Conservation (phyloP, 2,329 filamentous ascomycete species). For the Fusarium phyllophilum region DNA sequence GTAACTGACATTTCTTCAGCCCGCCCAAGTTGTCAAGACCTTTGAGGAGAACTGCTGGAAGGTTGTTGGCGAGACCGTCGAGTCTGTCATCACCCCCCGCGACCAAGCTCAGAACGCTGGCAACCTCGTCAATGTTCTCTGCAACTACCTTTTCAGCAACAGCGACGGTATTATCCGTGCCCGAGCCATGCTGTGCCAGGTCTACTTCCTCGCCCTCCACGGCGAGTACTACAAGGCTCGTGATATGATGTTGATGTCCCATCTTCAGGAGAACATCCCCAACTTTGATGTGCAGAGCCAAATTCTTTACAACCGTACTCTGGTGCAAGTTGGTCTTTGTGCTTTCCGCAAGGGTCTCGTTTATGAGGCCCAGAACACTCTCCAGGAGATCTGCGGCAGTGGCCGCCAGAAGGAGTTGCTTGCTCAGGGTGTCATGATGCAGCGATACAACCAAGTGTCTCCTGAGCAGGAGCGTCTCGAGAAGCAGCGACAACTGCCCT, state of each 20-base stretch:
- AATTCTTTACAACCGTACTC: conserved; percentile 97
- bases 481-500: conserved; percentile 95
- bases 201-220: conserved; percentile 97
- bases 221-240: conserved; percentile 98
- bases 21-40: conserved; percentile 89
- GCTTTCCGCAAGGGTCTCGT: conserved; percentile 97
- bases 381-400: conserved; percentile 98
- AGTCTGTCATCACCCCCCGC: conserved; percentile 85
- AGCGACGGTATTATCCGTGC: conserved; percentile 96
- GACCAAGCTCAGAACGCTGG: conserved; percentile 73
- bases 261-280: conserved; percentile 95
- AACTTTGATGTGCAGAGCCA: conserved; percentile 97
- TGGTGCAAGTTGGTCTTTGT: conserved; percentile 97
- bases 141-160: conserved; percentile 93
- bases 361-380: conserved; percentile 96
- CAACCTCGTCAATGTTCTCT: conserved; percentile 84
- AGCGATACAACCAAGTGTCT: conserved; percentile 94
- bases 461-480: conserved; percentile 98
- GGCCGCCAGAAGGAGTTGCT: conserved; percentile 97
- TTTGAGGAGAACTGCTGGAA: conserved; percentile 97
- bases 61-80: conserved; percentile 72
- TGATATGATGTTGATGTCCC: conserved; percentile 99
- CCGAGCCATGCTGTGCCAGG: conserved; percentile 96
- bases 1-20: conserved; percentile 58
- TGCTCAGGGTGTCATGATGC: conserved; percentile 97